phyloP scores from a whole-genome alignment of 2,329 filamentous ascomycete species.

The Claviceps fusiformis region DNA sequence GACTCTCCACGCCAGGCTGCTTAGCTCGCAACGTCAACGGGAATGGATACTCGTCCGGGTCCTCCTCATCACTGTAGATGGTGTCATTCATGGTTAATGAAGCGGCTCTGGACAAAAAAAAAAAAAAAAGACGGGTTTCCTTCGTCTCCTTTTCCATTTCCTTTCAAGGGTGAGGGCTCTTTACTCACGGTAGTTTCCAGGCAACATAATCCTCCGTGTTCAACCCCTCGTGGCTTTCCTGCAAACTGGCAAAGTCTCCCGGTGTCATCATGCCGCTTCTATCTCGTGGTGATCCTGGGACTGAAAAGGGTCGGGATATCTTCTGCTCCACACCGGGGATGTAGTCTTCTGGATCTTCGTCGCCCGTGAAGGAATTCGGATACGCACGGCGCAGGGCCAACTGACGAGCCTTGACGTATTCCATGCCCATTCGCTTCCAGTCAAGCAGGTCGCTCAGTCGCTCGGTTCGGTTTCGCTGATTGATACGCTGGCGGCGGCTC shows the following conservation, averaged over 20 bases:
- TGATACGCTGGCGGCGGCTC: conserved; percentile 92
- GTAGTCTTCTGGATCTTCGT: conserved; percentile 75
- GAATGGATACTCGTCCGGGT: conserved; percentile 58
- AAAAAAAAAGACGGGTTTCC: too few relatives aligned
- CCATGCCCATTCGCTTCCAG: conserved; percentile 99
- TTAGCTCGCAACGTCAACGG: conserved; percentile 43
- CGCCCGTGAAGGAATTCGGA: conserved; percentile 67
- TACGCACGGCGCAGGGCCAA: conserved; percentile 85
- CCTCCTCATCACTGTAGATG: conserved; percentile 68
- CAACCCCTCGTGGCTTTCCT: conserved; percentile 85
- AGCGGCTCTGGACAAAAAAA: not conserved
- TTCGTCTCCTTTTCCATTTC: too few relatives aligned
- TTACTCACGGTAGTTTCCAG: conserved; percentile 91
- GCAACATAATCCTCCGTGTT: conserved; percentile 96
- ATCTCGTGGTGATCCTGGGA: conserved; percentile 84
- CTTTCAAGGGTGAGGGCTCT: too few relatives aligned
- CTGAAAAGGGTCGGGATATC: conserved; percentile 86
- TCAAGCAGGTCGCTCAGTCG: conserved; percentile 87
- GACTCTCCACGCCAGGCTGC: conserved; percentile 24
- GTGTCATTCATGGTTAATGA: not conserved
- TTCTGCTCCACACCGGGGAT: conserved; percentile 90
- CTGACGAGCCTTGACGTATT: conserved; percentile 96
- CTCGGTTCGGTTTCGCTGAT: conserved; percentile 95
- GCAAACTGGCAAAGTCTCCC: conserved; percentile 90
- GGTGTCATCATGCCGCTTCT: conserved; percentile 97